A percentile compares a stretch with the other conserved stretches of the same genome.
These are phyloP conservation scores for Tulasnella calospora DNA, from an alignment of 768 basidiomycete species.

Conservation along the genomic window DNA sequence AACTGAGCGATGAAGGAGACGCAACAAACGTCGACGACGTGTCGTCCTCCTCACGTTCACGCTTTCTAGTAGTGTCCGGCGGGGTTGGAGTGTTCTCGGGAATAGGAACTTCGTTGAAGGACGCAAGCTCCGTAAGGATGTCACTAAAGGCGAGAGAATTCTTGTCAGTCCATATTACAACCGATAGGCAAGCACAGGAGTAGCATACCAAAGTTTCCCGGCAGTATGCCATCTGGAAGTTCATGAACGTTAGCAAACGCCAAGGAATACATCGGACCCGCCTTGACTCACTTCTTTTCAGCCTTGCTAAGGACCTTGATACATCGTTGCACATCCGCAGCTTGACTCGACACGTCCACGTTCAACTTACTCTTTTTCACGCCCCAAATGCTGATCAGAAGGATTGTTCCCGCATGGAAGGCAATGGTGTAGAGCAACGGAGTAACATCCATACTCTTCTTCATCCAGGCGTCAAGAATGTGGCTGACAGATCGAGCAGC, in stretches of 20 bases:
- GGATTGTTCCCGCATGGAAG: conserved; percentile 51
- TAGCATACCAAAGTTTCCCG: conserved; percentile 24
- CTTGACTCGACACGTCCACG: conserved; percentile 46
- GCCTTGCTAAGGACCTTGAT: conserved; percentile 49
- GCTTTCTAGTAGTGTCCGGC: conserved; percentile 23
- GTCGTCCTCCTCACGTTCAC: conserved; percentile 20
- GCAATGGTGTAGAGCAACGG: conserved; percentile 40
- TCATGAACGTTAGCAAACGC: background rate
- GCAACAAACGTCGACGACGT: background rate
- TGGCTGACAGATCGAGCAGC: conserved; percentile 71
- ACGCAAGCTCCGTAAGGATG: conserved; percentile 27
- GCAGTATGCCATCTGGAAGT: conserved; percentile 26
- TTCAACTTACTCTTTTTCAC: conserved; percentile 48
- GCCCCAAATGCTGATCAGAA: conserved; percentile 65
- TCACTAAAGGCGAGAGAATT: conserved; percentile 6
- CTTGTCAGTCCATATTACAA: background rate
- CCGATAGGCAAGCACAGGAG: background rate
- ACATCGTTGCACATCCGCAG: conserved; percentile 58
- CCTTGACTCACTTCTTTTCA: conserved; percentile 32
- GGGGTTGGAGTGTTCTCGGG: conserved; percentile 25
- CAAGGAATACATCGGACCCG: no score
- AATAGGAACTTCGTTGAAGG: conserved; percentile 26
- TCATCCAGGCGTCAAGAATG: conserved; percentile 56
- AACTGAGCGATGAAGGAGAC: background rate
- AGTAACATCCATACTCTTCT: conserved; percentile 35